Conservation (phyloP, 768 basidiomycete genomes). For the Termitomyces sp. region DNA sequence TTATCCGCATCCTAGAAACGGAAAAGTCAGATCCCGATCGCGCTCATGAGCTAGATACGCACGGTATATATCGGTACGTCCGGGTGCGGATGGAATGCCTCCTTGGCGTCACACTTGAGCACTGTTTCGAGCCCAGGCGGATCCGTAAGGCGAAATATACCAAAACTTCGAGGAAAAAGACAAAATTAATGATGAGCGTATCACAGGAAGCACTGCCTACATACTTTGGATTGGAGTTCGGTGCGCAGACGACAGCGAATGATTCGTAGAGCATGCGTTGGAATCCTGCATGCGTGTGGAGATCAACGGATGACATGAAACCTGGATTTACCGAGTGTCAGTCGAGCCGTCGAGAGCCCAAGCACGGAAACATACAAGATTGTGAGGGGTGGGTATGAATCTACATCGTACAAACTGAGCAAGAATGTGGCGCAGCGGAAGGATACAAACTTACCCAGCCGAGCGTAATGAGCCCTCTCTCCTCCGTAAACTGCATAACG, state of each 20-base stretch:
- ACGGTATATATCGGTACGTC: constrained; percentile 87
- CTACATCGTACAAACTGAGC: constrained; percentile 35
- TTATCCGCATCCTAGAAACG: constrained; percentile 72
- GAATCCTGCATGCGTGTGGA: constrained; percentile 90
- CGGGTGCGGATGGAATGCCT: constrained; percentile 86
- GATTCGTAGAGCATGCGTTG: constrained; percentile 90
- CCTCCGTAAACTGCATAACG: constrained; percentile 82
- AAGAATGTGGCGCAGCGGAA: constrained; percentile 2
- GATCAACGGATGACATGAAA: constrained; percentile 93
- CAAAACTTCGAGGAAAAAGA: constrained; percentile 51
- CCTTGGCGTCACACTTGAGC: constrained; percentile 61
- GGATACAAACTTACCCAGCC: constrained; percentile 71
- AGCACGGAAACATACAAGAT: constrained; percentile 54
- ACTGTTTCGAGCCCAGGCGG: constrained; percentile 80
- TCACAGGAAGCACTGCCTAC: constrained; percentile 19
- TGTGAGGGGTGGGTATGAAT: constrained; percentile 94
- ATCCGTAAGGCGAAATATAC: constrained; percentile 87
- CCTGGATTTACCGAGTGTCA: constrained; percentile 33
- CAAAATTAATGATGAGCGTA: neutral
- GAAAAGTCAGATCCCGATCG: neutral
- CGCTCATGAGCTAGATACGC: constrained; percentile 26
- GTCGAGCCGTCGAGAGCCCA: neutral
- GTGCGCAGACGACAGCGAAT: constrained; percentile 91
- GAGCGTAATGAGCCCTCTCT: constrained; percentile 76
- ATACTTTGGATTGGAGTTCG: constrained; percentile 72